Base-by-base conservation (phyloP, 148 eudicot species). In the Vaccinium darrowii region DNA sequence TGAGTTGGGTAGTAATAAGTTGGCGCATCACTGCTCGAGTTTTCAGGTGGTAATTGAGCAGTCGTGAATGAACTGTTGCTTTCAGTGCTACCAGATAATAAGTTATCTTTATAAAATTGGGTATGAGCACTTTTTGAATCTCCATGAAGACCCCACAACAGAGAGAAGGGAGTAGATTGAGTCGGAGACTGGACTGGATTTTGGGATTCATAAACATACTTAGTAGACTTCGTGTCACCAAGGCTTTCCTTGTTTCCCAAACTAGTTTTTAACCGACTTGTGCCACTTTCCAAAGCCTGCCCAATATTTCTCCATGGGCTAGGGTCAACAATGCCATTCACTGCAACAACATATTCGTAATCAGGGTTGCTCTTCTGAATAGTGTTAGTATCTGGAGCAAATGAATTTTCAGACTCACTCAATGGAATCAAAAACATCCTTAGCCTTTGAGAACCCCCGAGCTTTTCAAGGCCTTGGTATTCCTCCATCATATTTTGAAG, bases 401-500 rank as follows among this genome's bases (percentile, higher is more conserved):
- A 57, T 36, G 84, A 81, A 76, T 56, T 86, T 81, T 93, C 95
- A 85, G 88, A 84, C 88, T 96, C 99, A 86, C 81, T 84, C 39
- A 86, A 79, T 56, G 95, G 99, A 89, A 96, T 89, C 88, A 96
- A 88, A 85, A 96, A 96, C 73, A 96, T 92, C 62, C 99, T 87
- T 72, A 96, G 92, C 82, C 99, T 88, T 90, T 92, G 97, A 69
- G 94, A 92, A 76, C 93, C 94, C 19, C 87, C 92, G 10, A 84
- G 89, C 83, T 79, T 90, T 86, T 92, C 95, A 82, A 91, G 80
- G 43, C 94, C 95, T 72, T 90, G 84, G 84, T 92, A 96, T 86
- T 96, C 99, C 84, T 96, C 98, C 88, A 96, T 87, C 99, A 94
- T 94, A 84, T 94, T 96, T 81, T 94, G 98, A 62, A 96, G 90